phyloP scores from a whole-genome alignment of 371 early-diverging fungal species.

The Capniomyces stellatus region DNA sequence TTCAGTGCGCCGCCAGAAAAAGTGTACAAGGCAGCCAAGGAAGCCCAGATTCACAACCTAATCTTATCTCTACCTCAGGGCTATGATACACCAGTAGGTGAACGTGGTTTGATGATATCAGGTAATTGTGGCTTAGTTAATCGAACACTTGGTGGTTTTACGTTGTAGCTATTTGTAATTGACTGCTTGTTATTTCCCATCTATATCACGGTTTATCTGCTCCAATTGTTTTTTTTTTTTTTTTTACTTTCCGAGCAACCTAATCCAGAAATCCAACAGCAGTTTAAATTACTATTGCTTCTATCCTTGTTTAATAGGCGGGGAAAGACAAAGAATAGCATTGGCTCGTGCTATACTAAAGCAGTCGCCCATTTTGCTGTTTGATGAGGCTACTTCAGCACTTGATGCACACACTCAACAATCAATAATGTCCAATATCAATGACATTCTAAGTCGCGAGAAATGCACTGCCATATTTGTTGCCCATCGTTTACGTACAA shows the following conservation, averaged over 20 bases:
- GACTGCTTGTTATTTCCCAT: slow-evolving; percentile 29
- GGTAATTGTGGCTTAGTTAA: too few species aligned
- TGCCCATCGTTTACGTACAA: slow-evolving; percentile 61
- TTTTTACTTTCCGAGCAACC: too few species aligned
- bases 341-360: slow-evolving; percentile 65
- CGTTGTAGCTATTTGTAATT: too few species aligned
- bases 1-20: slow-evolving; percentile 30
- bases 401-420: slow-evolving; percentile 82
- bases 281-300: too few species aligned
- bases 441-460: slow-evolving; percentile 37
- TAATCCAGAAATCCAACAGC: too few species aligned
- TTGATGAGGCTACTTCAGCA: slow-evolving; percentile 91
- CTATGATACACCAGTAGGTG: slow-evolving; percentile 57
- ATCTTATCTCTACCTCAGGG: slow-evolving; percentile 39
- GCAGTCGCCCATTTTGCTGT: slow-evolving; percentile 54
- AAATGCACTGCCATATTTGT: slow-evolving; percentile 49
- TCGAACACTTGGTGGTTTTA: too few species aligned
- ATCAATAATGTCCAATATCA: slow-evolving; percentile 54
- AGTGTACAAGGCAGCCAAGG: slow-evolving; percentile 36
- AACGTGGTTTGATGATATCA: slow-evolving; percentile 59
- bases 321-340: slow-evolving; percentile 64
- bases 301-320: too few species aligned
- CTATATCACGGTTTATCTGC: too few species aligned
- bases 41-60: slow-evolving; percentile 40
- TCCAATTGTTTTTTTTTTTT: too few species aligned